Evolutionary conservation across 2,329 filamentous ascomycete genomes (phyloP).

Genomic region (Talaromyces rugulosus): DNA sequence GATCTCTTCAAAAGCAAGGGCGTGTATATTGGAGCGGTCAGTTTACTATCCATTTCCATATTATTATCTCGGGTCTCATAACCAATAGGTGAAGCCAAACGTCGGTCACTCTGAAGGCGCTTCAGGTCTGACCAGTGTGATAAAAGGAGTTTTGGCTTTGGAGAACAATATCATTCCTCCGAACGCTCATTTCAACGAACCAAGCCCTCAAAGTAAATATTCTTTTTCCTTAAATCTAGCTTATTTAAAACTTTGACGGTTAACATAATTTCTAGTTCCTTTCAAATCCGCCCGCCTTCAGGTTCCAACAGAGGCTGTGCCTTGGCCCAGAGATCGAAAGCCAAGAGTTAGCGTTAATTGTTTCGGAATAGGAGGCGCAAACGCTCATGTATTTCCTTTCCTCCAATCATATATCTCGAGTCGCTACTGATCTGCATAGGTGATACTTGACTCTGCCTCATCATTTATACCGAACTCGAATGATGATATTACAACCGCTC

Average conservation of each 20-base stretch:
- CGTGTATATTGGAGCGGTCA: not conserved
- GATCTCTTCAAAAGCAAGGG: not conserved
- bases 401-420: not conserved
- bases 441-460: not conserved
- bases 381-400: conserved; percentile 10
- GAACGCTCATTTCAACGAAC: conserved; percentile 22
- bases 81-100: conserved; percentile 24
- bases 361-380: conserved; percentile 12
- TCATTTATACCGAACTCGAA: not conserved
- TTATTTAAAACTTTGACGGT: not conserved
- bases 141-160: conserved; percentile 30
- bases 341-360: conserved; percentile 18
- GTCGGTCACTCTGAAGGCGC: conserved; percentile 32
- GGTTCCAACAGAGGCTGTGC: conserved; percentile 6
- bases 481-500: not conserved
- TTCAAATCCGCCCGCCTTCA: conserved; percentile 13
- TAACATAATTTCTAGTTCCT: conserved; percentile 3
- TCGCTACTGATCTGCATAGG: not conserved
- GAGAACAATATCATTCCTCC: conserved; percentile 27
- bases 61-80: not conserved
- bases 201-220: conserved; percentile 19
- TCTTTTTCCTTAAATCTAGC: conserved; percentile 13
- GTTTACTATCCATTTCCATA: not conserved
- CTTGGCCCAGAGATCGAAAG: conserved; percentile 12
- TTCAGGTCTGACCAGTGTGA: conserved; percentile 22